Percentiles rank a stretch among this genome's conserved stretches.
phyloP scores from a whole-genome alignment of 257 asterid genomes.

The Lantana camara region DNA sequence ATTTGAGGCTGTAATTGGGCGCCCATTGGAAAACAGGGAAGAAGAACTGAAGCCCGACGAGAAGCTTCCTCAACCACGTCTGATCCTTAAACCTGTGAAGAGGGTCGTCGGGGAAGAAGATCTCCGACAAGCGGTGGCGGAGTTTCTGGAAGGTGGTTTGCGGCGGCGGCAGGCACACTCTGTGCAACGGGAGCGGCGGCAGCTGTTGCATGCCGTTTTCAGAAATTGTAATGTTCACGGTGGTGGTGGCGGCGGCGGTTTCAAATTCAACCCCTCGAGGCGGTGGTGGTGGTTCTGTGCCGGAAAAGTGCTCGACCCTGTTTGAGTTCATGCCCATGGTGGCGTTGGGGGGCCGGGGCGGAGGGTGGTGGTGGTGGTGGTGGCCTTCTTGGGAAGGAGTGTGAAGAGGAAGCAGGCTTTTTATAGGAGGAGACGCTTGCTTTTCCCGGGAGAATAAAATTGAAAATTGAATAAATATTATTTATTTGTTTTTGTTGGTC shows the following conservation, averaged over 20 bases:
- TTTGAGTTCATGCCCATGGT: constrained; percentile 62
- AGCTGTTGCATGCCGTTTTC: constrained; percentile 9
- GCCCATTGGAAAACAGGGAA: constrained; percentile 86
- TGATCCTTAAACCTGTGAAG: constrained; percentile 79
- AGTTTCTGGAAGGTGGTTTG: constrained; percentile 71
- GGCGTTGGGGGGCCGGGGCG: not conserved
- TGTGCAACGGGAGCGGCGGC: constrained; percentile 53
- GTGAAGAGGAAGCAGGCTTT: constrained; percentile 5
- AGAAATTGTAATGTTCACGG: constrained; percentile 1
- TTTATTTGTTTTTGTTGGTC: no score
- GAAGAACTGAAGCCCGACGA: constrained; percentile 70
- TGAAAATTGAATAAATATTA: no score
- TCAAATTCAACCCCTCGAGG: no score
- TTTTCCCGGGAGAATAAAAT: not conserved
- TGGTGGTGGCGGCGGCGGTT: constrained; percentile 10
- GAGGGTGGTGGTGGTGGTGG: not conserved
- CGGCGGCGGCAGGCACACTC: constrained; percentile 68
- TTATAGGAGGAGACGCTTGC: constrained; percentile 31
- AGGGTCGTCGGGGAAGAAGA: constrained; percentile 93
- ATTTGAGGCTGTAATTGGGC: constrained; percentile 48
- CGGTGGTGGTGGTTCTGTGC: constrained; percentile 29
- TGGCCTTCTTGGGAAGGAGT: not conserved
- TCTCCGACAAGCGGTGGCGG: constrained; percentile 64
- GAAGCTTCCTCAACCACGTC: constrained; percentile 45
- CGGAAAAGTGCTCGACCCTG: constrained; percentile 54